A percentile compares a stretch with the other conserved stretches of the same genome.
Conservation (phyloP, 2,329 filamentous ascomycete species). For the Aspergillus pseudonomiae region DNA sequence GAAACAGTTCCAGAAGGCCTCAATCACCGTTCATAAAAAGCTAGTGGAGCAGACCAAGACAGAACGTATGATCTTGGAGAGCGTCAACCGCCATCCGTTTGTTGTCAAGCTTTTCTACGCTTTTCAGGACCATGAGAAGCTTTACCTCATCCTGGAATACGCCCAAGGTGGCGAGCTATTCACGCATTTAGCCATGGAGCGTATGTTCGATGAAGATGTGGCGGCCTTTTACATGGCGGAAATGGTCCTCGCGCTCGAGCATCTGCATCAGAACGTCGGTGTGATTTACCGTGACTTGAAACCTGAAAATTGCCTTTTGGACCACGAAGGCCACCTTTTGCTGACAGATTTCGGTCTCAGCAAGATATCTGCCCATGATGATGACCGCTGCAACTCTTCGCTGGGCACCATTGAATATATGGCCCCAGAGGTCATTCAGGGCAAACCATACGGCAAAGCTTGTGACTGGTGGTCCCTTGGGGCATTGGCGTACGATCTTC, state of each 20-base stretch:
- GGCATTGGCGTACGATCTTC: constrained; percentile 85
- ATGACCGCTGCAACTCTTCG: constrained; percentile 78
- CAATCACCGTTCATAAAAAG: constrained; percentile 91
- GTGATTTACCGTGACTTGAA: constrained; percentile 97
- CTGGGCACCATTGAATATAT: constrained; percentile 98
- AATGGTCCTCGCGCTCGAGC: constrained; percentile 90
- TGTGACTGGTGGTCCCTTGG: constrained; percentile 99
- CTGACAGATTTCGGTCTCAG: constrained; percentile 96
- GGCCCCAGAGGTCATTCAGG: constrained; percentile 91
- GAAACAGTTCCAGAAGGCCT: constrained; percentile 98
- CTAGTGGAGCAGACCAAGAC: constrained; percentile 97
- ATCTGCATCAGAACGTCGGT: constrained; percentile 87
- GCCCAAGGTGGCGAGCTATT: constrained; percentile 96
- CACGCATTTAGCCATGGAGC: constrained; percentile 88
- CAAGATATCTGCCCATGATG: constrained; percentile 81
- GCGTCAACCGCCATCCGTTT: constrained; percentile 93
- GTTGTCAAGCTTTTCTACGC: constrained; percentile 98
- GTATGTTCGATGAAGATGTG: constrained; percentile 89
- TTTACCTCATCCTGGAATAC: constrained; percentile 97
- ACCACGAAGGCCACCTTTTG: constrained; percentile 86
- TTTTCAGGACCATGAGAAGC: constrained; percentile 96
- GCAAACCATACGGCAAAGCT: constrained; percentile 86
- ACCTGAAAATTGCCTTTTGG: constrained; percentile 94
- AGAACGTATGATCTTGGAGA: constrained; percentile 91
- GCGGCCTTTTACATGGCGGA: constrained; percentile 98